Conservation (phyloP, 129 eudicot species). For the Erigeron canadensis region DNA sequence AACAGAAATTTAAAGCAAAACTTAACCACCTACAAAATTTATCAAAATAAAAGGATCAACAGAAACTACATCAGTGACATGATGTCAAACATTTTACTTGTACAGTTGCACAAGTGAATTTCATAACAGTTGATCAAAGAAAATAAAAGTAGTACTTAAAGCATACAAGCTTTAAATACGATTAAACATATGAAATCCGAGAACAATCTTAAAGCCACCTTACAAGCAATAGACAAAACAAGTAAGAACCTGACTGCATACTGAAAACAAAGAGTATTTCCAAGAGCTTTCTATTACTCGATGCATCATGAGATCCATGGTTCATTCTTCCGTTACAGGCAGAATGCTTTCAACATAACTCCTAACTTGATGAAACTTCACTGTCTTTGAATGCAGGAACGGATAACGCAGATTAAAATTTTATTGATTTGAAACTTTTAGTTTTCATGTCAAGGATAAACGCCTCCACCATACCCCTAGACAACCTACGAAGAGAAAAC, state of each 20-base stretch:
- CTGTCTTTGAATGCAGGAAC: background rate
- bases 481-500: background rate
- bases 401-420: background rate
- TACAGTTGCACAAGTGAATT: too few species aligned
- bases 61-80: too few species aligned
- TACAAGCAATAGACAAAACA: background rate
- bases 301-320: background rate
- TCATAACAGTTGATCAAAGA: background rate
- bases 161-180: too few species aligned
- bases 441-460: background rate
- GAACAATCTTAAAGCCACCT: background rate
- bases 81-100: too few species aligned
- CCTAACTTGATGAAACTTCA: background rate
- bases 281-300: background rate
- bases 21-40: too few species aligned
- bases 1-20: too few species aligned
- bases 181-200: background rate
- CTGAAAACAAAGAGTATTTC: too few species aligned
- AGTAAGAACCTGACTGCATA: background rate
- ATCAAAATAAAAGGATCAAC: too few species aligned
- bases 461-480: background rate
- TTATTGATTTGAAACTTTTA: background rate
- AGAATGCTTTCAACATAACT: constrained; percentile 10
- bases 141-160: too few species aligned
- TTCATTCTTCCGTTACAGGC: background rate